phyloP scores from a whole-genome alignment of 495 filamentous ascomycete genomes.

The Staphylotrichum tortipilum region DNA sequence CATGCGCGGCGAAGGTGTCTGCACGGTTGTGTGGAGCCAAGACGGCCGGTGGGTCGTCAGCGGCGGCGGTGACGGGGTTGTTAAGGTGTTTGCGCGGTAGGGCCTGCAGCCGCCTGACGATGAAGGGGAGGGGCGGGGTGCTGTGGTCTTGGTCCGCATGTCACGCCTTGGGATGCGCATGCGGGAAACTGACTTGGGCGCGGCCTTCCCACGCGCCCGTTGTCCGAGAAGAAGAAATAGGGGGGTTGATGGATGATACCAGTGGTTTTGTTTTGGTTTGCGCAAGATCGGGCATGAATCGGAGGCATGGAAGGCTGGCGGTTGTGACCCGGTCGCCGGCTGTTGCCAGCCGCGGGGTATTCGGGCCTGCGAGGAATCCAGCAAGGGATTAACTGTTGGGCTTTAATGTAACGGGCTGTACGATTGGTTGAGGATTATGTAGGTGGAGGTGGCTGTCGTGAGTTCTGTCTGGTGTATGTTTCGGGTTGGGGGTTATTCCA shows the following conservation, averaged over 20 bases:
- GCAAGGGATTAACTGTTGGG: too few relatives aligned
- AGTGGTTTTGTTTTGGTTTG: neutral
- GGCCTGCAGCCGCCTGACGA: neutral
- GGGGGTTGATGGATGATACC: neutral
- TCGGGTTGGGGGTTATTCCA: neutral
- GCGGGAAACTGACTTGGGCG: neutral
- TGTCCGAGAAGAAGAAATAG: neutral
- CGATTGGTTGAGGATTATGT: constrained; percentile 10
- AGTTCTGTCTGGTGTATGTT: neutral
- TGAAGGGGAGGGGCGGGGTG: neutral
- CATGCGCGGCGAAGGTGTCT: constrained; percentile 93
- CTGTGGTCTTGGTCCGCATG: neutral
- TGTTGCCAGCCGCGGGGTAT: too few relatives aligned
- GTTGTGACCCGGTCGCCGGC: too few relatives aligned
- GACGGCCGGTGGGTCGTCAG: constrained; percentile 92
- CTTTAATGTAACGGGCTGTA: constrained; percentile 9
- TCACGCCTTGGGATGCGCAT: neutral
- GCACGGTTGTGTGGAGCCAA: constrained; percentile 84
- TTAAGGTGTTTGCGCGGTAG: constrained; percentile 78
- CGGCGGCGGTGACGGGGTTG: constrained; percentile 90
- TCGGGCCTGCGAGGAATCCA: too few relatives aligned
- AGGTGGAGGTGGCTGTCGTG: neutral
- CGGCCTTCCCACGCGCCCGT: neutral
- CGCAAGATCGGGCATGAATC: neutral
- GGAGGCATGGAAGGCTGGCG: too few relatives aligned